Evolutionary conservation across 495 filamentous ascomycete species (phyloP), one percentile per base, ranked within the genome.

Genomic region (Zalerion maritima): DNA sequence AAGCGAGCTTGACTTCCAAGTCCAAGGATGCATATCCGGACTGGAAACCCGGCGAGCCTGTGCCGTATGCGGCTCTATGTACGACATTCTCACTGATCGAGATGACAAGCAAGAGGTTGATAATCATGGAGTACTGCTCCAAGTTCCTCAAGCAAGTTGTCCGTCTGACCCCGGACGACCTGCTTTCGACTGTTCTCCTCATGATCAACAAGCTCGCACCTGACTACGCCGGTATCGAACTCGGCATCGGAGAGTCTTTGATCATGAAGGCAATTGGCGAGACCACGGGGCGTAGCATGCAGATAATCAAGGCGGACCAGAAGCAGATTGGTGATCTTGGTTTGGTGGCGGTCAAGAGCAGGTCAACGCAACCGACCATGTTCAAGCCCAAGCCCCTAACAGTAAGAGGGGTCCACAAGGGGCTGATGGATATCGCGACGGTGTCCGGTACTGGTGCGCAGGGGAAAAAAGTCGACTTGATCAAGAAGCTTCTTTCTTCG

Each of bases 261-360:
- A 92, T 97, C 42, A 94, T 97, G 85, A 97, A 94, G 44, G 81
- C 89, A 10, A 93, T 97, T 45, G 84, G 85, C 9, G 86, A 97
- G 57, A 76, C 73, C 28, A 96, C 89, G 2, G 89, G 89, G 4
- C 76, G 91, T 31, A 89, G 76, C 46, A 52, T 94, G 22, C 55
- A 69, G 6, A 72, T 89, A 29, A 92, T 96, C 52, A 94, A 94
- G 49, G 66, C 73, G 21, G 89, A 97, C 43, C 89, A 97, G 36
- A 82, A 84, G 40, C 82, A 94, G 41, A 91, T 94, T 47, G 89
- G 89, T 14, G 89, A 97, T 50, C 62, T 97, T 12, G 89, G 89
- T 10, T 61, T 96, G 28, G 89, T 97, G 1, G 89, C 89, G 14
- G 82, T 89, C 16, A 94, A 96, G 55, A 92, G 82, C 49, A 69